Percentiles rank a stretch among this genome's conserved stretches.
Conservation (phyloP, 352 stramenopile genomes). For the Aphanomyces astaci region DNA sequence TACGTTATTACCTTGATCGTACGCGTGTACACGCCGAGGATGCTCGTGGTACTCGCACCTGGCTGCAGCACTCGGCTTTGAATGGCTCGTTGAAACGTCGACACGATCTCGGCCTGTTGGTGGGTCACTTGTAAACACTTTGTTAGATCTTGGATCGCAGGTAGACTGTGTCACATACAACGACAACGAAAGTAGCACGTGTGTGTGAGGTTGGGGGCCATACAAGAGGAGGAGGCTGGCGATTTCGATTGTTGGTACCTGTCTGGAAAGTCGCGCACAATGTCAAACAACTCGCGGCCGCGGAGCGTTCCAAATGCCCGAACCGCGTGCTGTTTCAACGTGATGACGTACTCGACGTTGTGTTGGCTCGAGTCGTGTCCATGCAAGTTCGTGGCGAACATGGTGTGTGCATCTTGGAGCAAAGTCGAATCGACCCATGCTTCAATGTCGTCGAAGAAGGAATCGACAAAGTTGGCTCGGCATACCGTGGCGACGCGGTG, state of each 20-base stretch:
- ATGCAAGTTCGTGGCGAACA: background rate
- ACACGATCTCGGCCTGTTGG: slow-evolving; percentile 72
- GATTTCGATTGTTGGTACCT: slow-evolving; percentile 49
- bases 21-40: slow-evolving; percentile 97
- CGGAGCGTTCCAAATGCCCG: slow-evolving; percentile 64
- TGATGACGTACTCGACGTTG: slow-evolving; percentile 5
- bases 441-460: background rate
- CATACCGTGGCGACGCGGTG: background rate
- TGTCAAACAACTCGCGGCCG: slow-evolving; percentile 94
- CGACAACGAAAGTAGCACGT: too few relatives aligned
- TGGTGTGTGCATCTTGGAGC: background rate
- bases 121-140: slow-evolving; percentile 77
- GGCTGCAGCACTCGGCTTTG: slow-evolving; percentile 88
- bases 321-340: background rate
- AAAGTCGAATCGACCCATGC: slow-evolving; percentile 7
- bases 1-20: slow-evolving; percentile 83
- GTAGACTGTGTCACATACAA: too few relatives aligned
- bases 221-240: too few relatives aligned
- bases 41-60: slow-evolving; percentile 92
- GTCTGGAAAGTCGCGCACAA: slow-evolving; percentile 95
- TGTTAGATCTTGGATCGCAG: slow-evolving; percentile 57
- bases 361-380: too few relatives aligned
- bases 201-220: too few relatives aligned
- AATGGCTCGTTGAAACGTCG: slow-evolving; percentile 70
- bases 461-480: background rate